Evolutionary conservation across 1,284 basidiomycete species (phyloP), one percentile per base, ranked within the genome.

Genomic region (Ganoderma resinaceum): DNA sequence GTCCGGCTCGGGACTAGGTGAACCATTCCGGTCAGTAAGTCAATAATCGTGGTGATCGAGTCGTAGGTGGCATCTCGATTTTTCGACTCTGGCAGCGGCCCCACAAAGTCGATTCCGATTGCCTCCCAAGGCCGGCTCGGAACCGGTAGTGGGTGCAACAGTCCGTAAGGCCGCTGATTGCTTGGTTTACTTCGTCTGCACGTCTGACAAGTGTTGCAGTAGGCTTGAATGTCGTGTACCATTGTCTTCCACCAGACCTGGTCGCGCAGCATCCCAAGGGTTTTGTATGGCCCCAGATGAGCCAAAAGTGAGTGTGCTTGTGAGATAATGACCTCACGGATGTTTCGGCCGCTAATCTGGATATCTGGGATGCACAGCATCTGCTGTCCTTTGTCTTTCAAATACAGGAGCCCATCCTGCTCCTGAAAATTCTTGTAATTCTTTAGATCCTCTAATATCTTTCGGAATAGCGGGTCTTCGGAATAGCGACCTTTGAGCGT

Each of bases 81-180:
- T 29, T 70, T 70, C 0, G 79, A 79, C 7, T 70, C 62, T 0
- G 77, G 80, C 14, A 83, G 67, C 0, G 79, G 81, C 8, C 80
- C 79, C 2, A 82, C 77, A 43, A 81, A 82, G 62, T 82, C 80
- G n/a, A 82, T 77, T 0, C 76, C 77, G 0, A 81, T 78, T 0
- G 70, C 33, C 35, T 78, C 68, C 78, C 78, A 79, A 20, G 78
- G 76, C 4, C 65, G 52, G 0, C 26, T 65, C 5, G 76, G 72
- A 0, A 76, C 72, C 20, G 62, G 55, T 0, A 78, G 62, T 1
- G 73, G 42, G 16, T 74, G 65, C 33, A 78, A 60, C 12, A 75
- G 40, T 12, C 78, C 78, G 38, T 73, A 72, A 8, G 76, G 74
- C 23, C 62, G 63, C 42, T 73, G 70, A 43, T 71, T 77, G 20